These are phyloP conservation scores for Calamus simplicifolius DNA, from an alignment of 176 grass and related monocot species.

Conservation along the genomic window DNA sequence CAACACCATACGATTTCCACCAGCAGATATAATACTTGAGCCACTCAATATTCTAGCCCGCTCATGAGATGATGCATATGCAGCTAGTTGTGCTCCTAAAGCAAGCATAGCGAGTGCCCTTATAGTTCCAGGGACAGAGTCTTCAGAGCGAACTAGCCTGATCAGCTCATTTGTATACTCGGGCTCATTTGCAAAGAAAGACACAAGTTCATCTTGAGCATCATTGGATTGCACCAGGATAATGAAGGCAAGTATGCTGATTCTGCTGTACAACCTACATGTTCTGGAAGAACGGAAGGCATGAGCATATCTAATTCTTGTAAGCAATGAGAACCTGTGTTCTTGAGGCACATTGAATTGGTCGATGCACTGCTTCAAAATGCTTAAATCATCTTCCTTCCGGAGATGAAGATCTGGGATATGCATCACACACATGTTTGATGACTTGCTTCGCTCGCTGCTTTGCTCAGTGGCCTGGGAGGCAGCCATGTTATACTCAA, in stretches of 20 bases:
- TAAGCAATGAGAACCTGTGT: conserved; percentile 86
- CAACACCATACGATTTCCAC: conserved; percentile 93
- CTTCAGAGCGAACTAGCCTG: conserved; percentile 80
- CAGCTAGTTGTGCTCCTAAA: conserved; percentile 87
- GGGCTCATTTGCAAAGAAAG: conserved; percentile 96
- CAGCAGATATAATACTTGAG: conserved; percentile 79
- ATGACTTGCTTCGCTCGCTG: conserved; percentile 34
- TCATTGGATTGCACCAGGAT: conserved; percentile 92
- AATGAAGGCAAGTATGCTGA: conserved; percentile 96
- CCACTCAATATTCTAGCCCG: conserved; percentile 84
- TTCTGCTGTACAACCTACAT: conserved; percentile 76
- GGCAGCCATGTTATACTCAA: conserved; percentile 59
- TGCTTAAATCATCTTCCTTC: conserved; percentile 83
- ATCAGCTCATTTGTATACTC: conserved; percentile 97
- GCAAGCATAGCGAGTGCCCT: conserved; percentile 90
- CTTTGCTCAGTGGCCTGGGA: conserved; percentile 30
- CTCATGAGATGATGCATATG: conserved; percentile 96
- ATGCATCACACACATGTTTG: conserved; percentile 80
- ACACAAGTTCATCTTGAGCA: conserved; percentile 86
- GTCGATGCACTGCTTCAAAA: conserved; percentile 74
- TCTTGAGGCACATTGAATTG: conserved; percentile 72
- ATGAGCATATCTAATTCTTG: conserved; percentile 88
- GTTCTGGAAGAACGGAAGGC: conserved; percentile 59
- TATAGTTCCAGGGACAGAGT: conserved; percentile 72
- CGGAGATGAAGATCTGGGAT: conserved; percentile 74